A percentile compares a stretch with the other conserved stretches of the same genome.
Evolutionary conservation across 768 basidiomycete genomes (phyloP).

Genomic region (Mycena metata): DNA sequence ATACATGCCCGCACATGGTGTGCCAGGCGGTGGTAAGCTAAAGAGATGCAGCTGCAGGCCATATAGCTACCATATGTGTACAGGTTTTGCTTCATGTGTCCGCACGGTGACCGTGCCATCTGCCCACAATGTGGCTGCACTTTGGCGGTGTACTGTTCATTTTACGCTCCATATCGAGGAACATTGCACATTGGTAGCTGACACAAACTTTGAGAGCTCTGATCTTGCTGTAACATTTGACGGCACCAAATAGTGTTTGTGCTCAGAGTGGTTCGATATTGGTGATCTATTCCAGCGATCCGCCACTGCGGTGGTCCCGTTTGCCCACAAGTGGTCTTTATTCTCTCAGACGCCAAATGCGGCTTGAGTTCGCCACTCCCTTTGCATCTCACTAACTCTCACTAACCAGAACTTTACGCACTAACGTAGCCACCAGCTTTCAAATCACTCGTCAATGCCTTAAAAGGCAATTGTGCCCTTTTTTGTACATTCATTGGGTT

Average conservation of each 20-base stretch:
- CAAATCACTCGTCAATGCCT: constrained; percentile 2
- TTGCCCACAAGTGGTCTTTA: constrained; percentile 4
- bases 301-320: neutral
- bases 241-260: neutral
- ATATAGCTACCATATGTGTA: too few species aligned
- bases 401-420: neutral
- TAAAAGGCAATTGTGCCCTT: neutral
- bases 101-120: too few species aligned
- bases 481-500: neutral
- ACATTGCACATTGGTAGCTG: too few species aligned
- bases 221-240: constrained; percentile 2
- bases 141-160: too few species aligned
- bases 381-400: constrained; percentile 6
- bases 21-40: too few species aligned
- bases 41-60: too few species aligned
- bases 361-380: neutral
- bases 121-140: too few species aligned
- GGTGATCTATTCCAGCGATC: neutral
- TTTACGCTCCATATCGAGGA: too few species aligned
- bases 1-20: too few species aligned
- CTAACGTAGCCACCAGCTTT: neutral
- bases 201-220: neutral
- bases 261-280: constrained; percentile 1
- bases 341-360: constrained; percentile 6
- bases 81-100: too few species aligned